Percentiles rank a stretch among this genome's conserved stretches.
Evolutionary conservation across 495 filamentous ascomycete species (phyloP).

Genomic region (Parathielavia appendiculata): DNA sequence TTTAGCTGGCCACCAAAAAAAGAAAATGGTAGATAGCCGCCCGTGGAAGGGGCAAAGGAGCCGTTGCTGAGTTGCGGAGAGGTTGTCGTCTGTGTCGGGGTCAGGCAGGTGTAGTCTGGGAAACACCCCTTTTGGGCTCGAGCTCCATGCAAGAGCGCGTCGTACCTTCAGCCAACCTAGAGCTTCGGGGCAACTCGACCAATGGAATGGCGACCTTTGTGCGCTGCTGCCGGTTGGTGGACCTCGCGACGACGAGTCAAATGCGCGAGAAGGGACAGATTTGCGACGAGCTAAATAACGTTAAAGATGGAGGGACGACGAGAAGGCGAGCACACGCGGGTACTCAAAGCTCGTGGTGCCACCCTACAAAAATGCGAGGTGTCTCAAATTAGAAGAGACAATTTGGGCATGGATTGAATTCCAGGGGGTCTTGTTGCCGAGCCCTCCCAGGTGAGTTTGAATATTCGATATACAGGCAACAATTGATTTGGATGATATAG

Average conservation of each 20-base stretch:
- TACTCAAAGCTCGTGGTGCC: conserved; percentile 22
- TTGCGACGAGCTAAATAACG: neutral
- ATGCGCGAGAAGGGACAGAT: conserved; percentile 6
- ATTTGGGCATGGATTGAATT: conserved; percentile 24
- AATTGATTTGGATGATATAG: conserved; percentile 2
- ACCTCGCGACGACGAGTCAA: neutral
- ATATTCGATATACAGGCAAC: neutral
- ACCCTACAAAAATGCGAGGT: conserved; percentile 25
- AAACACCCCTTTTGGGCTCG: conserved; percentile 9
- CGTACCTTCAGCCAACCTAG: neutral
- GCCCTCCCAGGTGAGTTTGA: conserved; percentile 11
- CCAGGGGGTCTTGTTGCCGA: conserved; percentile 23
- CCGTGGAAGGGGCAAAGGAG: conserved; percentile 7
- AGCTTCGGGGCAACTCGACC: neutral
- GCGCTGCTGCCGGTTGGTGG: neutral
- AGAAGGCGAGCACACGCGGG: conserved; percentile 11
- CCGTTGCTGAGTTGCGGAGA: neutral
- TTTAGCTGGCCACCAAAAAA: neutral
- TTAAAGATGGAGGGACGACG: neutral
- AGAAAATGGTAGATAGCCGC: neutral
- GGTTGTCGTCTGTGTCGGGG: neutral
- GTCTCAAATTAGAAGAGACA: conserved; percentile 30
- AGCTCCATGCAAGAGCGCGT: neutral
- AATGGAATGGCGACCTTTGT: conserved; percentile 10
- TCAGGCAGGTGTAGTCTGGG: neutral